Evolutionary conservation across 331 rosid species (phyloP).

Genomic region (Rhamnella rubrinervis): DNA sequence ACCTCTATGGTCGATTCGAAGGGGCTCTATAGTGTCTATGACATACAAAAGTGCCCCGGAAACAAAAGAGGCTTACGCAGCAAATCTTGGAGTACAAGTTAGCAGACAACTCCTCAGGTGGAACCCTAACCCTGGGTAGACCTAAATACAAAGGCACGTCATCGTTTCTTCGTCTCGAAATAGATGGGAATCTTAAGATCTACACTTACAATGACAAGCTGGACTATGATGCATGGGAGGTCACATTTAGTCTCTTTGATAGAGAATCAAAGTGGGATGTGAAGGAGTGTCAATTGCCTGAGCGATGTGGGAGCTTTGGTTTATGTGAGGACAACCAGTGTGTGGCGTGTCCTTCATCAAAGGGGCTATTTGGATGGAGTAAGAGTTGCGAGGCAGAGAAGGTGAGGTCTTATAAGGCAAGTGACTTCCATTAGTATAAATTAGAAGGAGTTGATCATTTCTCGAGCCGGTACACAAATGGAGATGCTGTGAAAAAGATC

Average conservation of each 20-base stretch:
- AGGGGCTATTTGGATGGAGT: slow-evolving; percentile 54
- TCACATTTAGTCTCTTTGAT: slow-evolving; percentile 44
- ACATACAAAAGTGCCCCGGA: slow-evolving; percentile 32
- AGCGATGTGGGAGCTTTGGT: slow-evolving; percentile 46
- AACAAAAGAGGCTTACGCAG: background rate
- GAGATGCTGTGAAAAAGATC: slow-evolving; percentile 37
- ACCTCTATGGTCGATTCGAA: slow-evolving; percentile 26
- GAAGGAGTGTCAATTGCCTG: slow-evolving; percentile 60
- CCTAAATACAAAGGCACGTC: slow-evolving; percentile 50
- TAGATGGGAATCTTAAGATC: slow-evolving; percentile 51
- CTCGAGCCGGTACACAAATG: slow-evolving; percentile 49
- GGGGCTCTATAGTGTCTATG: slow-evolving; percentile 26
- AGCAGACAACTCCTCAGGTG: slow-evolving; percentile 9
- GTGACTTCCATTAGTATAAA: slow-evolving; percentile 53
- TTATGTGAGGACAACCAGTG: slow-evolving; percentile 60
- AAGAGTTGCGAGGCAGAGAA: slow-evolving; percentile 39
- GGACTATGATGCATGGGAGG: slow-evolving; percentile 43
- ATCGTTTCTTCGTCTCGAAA: slow-evolving; percentile 52
- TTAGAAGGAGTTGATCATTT: slow-evolving; percentile 67
- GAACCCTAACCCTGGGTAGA: slow-evolving; percentile 25
- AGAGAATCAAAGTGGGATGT: slow-evolving; percentile 34
- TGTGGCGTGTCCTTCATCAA: slow-evolving; percentile 51
- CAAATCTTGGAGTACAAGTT: slow-evolving; percentile 5
- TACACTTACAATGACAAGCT: slow-evolving; percentile 54
- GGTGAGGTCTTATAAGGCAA: slow-evolving; percentile 36